phyloP scores from a whole-genome alignment of 2,329 filamentous ascomycete species.

The Acephala macrosclerotiorum region DNA sequence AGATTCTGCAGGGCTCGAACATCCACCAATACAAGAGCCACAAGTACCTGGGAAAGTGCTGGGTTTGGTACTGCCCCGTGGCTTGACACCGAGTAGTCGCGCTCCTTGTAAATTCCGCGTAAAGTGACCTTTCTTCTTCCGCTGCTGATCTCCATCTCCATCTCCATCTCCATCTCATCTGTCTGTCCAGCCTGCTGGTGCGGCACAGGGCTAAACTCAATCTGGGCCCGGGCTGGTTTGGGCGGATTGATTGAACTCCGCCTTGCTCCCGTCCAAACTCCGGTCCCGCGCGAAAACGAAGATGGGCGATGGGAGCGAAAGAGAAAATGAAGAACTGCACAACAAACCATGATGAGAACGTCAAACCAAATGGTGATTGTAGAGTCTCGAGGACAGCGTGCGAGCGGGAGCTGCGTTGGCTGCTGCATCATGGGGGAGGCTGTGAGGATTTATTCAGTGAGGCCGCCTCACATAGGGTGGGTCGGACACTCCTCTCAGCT shows the following conservation, averaged over 20 bases:
- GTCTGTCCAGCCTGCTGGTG: background rate
- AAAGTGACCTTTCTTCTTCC: background rate
- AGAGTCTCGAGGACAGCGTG: background rate
- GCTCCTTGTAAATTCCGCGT: background rate
- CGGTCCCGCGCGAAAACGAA: background rate
- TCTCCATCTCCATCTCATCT: constrained; percentile 10
- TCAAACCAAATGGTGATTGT: background rate
- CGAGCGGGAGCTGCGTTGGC: constrained; percentile 3
- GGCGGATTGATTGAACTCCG: constrained; percentile 9
- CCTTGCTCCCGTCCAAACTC: background rate
- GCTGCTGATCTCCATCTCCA: constrained; percentile 2
- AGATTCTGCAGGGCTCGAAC: constrained; percentile 1
- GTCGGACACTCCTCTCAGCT: background rate
- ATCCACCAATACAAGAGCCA: background rate
- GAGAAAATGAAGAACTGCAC: background rate
- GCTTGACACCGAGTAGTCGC: constrained; percentile 1
- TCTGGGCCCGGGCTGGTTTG: background rate
- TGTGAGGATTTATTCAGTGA: constrained; percentile 3
- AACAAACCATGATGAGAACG: background rate
- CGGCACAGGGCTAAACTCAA: constrained; percentile 12
- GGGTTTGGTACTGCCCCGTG: constrained; percentile 1
- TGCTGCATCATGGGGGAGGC: constrained; percentile 9
- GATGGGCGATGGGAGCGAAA: too few species aligned
- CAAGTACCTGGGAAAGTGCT: background rate
- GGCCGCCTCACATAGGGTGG: background rate